Conservation (phyloP, 2,329 filamentous ascomycete species). For the Chaetomiaceae sp. region DNA sequence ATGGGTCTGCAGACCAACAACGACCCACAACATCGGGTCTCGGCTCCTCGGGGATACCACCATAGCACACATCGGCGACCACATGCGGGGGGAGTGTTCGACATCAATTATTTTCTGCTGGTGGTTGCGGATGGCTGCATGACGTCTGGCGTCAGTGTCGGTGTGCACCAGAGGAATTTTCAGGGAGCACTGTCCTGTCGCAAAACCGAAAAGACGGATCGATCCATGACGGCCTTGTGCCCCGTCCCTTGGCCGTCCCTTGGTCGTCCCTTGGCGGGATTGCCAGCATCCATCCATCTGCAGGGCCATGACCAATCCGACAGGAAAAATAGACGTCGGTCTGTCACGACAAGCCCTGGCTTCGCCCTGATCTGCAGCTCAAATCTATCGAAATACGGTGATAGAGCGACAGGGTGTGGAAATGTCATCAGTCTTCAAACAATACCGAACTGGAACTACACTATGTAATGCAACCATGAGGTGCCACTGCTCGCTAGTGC, state of each 20-base stretch:
- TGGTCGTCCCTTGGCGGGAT: not conserved
- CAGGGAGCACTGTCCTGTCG: constrained; percentile 4
- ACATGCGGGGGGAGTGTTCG: constrained; percentile 1
- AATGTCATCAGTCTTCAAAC: not conserved
- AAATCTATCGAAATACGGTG: not conserved
- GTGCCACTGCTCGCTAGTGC: constrained; percentile 2
- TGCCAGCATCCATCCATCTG: not conserved
- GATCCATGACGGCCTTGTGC: not conserved
- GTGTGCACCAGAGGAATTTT: constrained; percentile 8
- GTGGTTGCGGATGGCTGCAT: constrained; percentile 11
- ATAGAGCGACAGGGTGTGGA: not conserved
- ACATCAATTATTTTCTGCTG: not conserved
- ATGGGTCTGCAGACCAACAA: not conserved
- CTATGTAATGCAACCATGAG: constrained; percentile 8
- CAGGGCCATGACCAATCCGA: not conserved
- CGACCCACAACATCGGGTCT: constrained; percentile 7
- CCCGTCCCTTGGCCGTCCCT: no score
- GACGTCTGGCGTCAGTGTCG: constrained; percentile 1
- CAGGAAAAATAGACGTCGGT: no score
- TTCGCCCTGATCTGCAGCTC: not conserved
- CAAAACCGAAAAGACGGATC: not conserved
- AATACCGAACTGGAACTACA: not conserved
- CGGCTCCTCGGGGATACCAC: constrained; percentile 16
- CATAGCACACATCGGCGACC: constrained; percentile 20
- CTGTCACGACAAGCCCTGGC: not conserved